Evolutionary conservation across 306 rosid genomes (phyloP), one percentile per base, ranked within the genome.

Genomic region (Arachis hypogaea): DNA sequence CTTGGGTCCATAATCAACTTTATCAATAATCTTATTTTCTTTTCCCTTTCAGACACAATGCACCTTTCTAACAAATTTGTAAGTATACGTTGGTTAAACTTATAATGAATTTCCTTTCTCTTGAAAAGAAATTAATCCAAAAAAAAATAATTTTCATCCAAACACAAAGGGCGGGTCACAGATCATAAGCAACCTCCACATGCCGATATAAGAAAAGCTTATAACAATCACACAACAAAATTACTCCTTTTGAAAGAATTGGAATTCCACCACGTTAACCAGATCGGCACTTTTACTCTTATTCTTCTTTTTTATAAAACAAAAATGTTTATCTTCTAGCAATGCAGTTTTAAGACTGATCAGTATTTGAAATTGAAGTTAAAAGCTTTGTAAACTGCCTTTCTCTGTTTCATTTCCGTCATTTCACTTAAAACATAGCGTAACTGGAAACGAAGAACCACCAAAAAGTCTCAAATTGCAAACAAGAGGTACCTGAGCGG

Each of bases 401-500:
- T 43, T 6, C 7, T 43, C 46, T 43, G 46, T 43, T 43, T 43
- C 46, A 43, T 43, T 0, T 43, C 46, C 8, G 46, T 6, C 7
- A 43, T 43, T 43, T 43, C 46, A 43, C 7, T 0, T 5, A 43
- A 43, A 43, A 43, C 9, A 7, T 41, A 41, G 44, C 4, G 44
- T 4, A 41, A 41, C 7, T 41, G 44, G 44, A 7, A 41, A 41
- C 5, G 6, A 41, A 41, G 6, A 1, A 43, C 46, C 7, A 6
- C 46, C 7, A 6, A 43, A 3, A 42, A 63, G 28, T 22, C 28
- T 22, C 28, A 22, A 22, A 22, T 7, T 46, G 49, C 11, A 52
- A 14, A 0, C 33, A 65, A 52, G 60, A 8, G 18, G 71, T 22
- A 92, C 98, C 94, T 91, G 94, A 62, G 97, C 98, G 16, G 97